Evolutionary conservation across 371 early-diverging fungal species (phyloP), one percentile per base, ranked within the genome.

Genomic region (Dichotomocladium elegans): DNA sequence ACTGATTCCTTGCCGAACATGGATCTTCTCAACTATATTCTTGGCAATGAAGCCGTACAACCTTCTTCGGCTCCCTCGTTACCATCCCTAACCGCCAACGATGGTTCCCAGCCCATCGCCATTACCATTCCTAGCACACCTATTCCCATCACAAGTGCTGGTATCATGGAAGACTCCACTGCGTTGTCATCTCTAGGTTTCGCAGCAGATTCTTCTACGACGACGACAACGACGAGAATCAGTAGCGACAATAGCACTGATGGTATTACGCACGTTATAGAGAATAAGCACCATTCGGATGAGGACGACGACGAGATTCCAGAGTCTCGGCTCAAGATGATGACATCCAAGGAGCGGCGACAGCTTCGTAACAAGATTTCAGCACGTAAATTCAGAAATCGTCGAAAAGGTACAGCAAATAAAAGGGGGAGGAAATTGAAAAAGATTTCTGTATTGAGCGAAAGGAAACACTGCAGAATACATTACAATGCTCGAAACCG

Each of bases 321-420:
- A n/a, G 72, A 72, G 29, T 57, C 66, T 25, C 71, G 72, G 50
- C 41, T 80, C 19, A 83, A 83, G 51, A 75, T 77, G 44, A 79
- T 91, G 74, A 75, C 85, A 2, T 77, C 89, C n/a, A 91, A 88
- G 55, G 92, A 94, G 64, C 79, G 92, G n/a, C 75, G 93, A 37
- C 92, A 92, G 60, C 65, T 93, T 47, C 73, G 93, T 27, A 94
- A 94, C 73, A 92, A 93, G 64, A 86, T 92, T 28, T 91, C 91
- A n/a, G 94, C 94, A 12, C 74, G 94, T 52, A 90, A 90, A 63
- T 94, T 94, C 63, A 80, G 94, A 34, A 86, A 87, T 49, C 81
- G 93, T 40, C 74, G 92, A 73, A 94, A 94, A 72, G 91, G 90
- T 88, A 78, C 61, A 29, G 7, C 10, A 26, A 29, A 29, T 24